Percentiles rank a stretch among this genome's conserved stretches.
Evolutionary conservation across 2,329 filamentous ascomycete species (phyloP).

Genomic region (Phialemoniopsis sp.): DNA sequence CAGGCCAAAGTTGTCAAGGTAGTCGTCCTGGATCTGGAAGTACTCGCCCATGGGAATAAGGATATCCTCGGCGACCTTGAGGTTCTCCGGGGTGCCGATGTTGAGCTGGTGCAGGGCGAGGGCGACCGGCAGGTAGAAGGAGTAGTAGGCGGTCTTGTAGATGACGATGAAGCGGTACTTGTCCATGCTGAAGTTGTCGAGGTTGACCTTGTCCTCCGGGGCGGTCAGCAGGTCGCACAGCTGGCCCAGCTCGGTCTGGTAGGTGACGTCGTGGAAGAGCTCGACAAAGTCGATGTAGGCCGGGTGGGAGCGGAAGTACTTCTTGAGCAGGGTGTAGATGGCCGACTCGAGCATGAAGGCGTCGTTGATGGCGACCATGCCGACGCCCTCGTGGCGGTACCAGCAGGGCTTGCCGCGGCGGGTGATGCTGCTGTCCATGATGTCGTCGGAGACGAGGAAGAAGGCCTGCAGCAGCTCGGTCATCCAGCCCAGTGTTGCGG

Average conservation of each 20-base stretch:
- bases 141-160: constrained; percentile 99
- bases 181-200: constrained; percentile 90
- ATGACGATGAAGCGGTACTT: constrained; percentile 99
- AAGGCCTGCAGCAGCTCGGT: constrained; percentile 98
- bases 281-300: constrained; percentile 89
- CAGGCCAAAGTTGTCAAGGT: constrained; percentile 95
- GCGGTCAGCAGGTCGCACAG: constrained; percentile 92
- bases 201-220: constrained; percentile 87
- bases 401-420: constrained; percentile 93
- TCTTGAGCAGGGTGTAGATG: constrained; percentile 90
- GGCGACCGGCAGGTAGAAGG: constrained; percentile 95
- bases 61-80: constrained; percentile 85
- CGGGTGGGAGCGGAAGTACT: constrained; percentile 85
- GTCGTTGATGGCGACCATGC: constrained; percentile 98
- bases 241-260: constrained; percentile 95
- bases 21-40: constrained; percentile 99
- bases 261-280: constrained; percentile 91
- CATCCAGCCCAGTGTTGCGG: constrained; percentile 91
- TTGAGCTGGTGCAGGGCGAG: constrained; percentile 83
- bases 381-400: constrained; percentile 86
- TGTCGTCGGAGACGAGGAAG: constrained; percentile 97
- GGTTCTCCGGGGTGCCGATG: constrained; percentile 80
- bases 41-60: constrained; percentile 97
- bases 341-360: constrained; percentile 88
- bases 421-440: constrained; percentile 96